A percentile compares a stretch with the other conserved stretches of the same genome.
These are phyloP conservation scores for Gamarada debralockiae DNA, from an alignment of 495 filamentous ascomycete species.

Conservation along the genomic window DNA sequence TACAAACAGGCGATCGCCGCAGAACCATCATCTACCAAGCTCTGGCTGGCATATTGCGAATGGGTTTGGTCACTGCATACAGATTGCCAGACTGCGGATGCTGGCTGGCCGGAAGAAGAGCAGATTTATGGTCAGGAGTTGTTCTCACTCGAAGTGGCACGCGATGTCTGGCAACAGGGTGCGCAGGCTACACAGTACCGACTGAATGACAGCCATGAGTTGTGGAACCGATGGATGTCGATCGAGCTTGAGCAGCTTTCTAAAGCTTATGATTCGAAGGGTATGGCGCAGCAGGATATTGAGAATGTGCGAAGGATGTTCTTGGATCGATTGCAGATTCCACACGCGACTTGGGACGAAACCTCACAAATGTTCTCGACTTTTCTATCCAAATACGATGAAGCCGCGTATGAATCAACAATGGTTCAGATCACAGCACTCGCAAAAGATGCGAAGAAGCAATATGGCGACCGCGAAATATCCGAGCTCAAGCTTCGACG, in stretches of 20 bases:
- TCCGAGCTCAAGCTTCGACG: constrained; percentile 65
- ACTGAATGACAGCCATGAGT: constrained; percentile 75
- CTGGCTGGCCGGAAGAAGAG: constrained; percentile 73
- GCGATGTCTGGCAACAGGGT: constrained; percentile 76
- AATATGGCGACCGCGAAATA: constrained; percentile 63
- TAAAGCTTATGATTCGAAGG: constrained; percentile 50
- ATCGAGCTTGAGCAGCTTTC: constrained; percentile 51
- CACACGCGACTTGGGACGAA: constrained; percentile 80
- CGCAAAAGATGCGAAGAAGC: constrained; percentile 63
- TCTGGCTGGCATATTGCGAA: constrained; percentile 88
- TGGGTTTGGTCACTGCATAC: constrained; percentile 77
- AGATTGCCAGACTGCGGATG: constrained; percentile 52
- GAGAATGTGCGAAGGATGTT: constrained; percentile 64
- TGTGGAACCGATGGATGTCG: constrained; percentile 85
- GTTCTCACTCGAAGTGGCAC: constrained; percentile 71
- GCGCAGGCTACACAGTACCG: constrained; percentile 75
- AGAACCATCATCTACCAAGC: constrained; percentile 75
- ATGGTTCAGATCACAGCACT: constrained; percentile 68
- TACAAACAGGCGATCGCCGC: constrained; percentile 76
- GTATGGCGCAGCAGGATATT: constrained; percentile 31
- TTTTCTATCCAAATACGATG: constrained; percentile 74
- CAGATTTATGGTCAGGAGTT: constrained; percentile 67
- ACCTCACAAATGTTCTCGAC: constrained; percentile 80
- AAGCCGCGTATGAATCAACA: constrained; percentile 67
- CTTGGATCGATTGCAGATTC: constrained; percentile 66